These are phyloP conservation scores for Stevia rebaudiana DNA, from an alignment of 140 eudicot species.

Conservation along the genomic window DNA sequence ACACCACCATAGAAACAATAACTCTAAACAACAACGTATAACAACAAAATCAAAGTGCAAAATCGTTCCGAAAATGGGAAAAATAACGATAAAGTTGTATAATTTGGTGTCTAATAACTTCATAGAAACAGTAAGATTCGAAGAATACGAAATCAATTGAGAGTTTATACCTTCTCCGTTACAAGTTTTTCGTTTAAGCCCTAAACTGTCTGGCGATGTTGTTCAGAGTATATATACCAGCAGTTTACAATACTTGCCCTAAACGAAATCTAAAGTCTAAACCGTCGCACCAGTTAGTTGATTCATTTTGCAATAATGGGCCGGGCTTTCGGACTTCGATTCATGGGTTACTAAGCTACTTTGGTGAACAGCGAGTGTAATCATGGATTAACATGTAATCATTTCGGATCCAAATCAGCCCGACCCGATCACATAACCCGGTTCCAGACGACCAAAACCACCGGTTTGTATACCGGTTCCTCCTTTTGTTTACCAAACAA, in stretches of 20 bases:
- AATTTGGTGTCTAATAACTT: too few relatives aligned
- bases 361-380: too few relatives aligned
- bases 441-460: too few relatives aligned
- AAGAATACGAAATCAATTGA: neutral
- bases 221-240: conserved; percentile 27
- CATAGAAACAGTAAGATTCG: neutral
- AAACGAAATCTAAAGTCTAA: conserved; percentile 5
- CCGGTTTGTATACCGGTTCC: too few relatives aligned
- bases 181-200: conserved; percentile 55
- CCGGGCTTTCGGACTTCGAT: conserved; percentile 21
- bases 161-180: conserved; percentile 18
- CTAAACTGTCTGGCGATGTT: conserved; percentile 30
- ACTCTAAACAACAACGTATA: neutral
- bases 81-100: neutral
- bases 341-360: too few relatives aligned
- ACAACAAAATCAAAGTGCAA: neutral
- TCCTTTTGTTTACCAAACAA: too few relatives aligned
- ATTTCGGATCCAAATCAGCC: too few relatives aligned
- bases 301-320: neutral
- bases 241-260: conserved; percentile 33
- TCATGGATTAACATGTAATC: too few relatives aligned
- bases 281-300: conserved; percentile 21
- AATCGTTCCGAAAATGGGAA: neutral
- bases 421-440: too few relatives aligned
- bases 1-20: neutral